phyloP scores from a whole-genome alignment of 169 alveolate genomes.

The Amoebophrya sp. region DNA sequence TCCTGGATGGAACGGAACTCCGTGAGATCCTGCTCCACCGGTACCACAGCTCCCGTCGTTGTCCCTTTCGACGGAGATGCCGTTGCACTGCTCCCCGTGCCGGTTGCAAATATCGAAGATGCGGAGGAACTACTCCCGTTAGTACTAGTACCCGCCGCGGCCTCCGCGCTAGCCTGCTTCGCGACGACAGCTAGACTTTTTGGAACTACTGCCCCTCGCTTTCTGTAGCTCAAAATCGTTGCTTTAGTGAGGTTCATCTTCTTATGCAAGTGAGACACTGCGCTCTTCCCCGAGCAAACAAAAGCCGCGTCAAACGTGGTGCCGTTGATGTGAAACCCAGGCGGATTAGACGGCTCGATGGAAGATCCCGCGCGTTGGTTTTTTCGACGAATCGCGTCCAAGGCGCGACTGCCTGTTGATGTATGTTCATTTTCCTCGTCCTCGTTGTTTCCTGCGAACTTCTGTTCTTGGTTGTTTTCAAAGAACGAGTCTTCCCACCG shows the following conservation, averaged over 20 bases:
- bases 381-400: not conserved
- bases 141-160: too few relatives aligned
- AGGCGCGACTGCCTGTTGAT: not conserved
- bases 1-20: slow-evolving; percentile 4
- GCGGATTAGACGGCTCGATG: too few relatives aligned
- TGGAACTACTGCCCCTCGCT: not conserved
- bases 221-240: not conserved
- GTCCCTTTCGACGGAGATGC: too few relatives aligned
- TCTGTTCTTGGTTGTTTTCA: not conserved
- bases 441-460: not conserved
- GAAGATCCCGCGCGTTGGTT: not conserved
- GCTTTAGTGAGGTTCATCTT: not conserved
- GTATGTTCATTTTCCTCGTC: too few relatives aligned
- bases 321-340: not conserved
- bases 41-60: too few relatives aligned
- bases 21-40: too few relatives aligned
- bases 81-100: too few relatives aligned
- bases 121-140: too few relatives aligned
- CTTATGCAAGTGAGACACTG: not conserved
- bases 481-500: not conserved
- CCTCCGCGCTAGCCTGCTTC: not conserved
- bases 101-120: too few relatives aligned
- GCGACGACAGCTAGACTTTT: not conserved
- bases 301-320: not conserved
- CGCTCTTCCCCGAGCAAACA: not conserved